A percentile compares a stretch with the other conserved stretches of the same genome.
Conservation (phyloP, 176 grass and related monocot species). For the Aegilops speltoides region DNA sequence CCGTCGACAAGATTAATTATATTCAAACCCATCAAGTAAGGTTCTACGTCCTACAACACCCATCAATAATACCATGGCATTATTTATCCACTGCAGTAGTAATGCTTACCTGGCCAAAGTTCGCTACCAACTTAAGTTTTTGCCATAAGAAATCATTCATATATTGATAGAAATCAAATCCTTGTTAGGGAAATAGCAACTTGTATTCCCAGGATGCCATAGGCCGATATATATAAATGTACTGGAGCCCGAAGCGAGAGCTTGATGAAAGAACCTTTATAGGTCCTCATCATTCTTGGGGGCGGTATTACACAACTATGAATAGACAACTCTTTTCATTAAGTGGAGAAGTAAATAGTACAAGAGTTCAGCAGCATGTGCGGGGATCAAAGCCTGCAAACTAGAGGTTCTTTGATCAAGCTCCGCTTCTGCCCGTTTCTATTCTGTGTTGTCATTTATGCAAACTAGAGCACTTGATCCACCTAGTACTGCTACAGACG, state of each 20-base stretch:
- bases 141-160: not conserved
- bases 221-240: no score
- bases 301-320: not conserved
- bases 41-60: not conserved
- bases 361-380: not conserved
- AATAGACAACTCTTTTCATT: not conserved
- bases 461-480: conserved; percentile 5
- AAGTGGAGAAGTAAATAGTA: not conserved
- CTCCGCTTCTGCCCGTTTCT: not conserved
- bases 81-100: not conserved
- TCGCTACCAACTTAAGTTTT: not conserved
- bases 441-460: not conserved
- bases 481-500: not conserved
- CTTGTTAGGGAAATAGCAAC: not conserved
- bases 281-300: not conserved
- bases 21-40: conserved; percentile 99
- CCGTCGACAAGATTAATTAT: conserved; percentile 89
- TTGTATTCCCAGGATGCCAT: not conserved
- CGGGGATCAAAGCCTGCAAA: not conserved
- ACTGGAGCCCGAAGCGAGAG: not conserved
- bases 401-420: no score
- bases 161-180: conserved; percentile 2
- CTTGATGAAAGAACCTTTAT: not conserved
- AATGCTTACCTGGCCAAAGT: not conserved
- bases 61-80: not conserved